Evolutionary conservation across 129 eudicot genomes (phyloP).

Genomic region (Lactuca sativa): DNA sequence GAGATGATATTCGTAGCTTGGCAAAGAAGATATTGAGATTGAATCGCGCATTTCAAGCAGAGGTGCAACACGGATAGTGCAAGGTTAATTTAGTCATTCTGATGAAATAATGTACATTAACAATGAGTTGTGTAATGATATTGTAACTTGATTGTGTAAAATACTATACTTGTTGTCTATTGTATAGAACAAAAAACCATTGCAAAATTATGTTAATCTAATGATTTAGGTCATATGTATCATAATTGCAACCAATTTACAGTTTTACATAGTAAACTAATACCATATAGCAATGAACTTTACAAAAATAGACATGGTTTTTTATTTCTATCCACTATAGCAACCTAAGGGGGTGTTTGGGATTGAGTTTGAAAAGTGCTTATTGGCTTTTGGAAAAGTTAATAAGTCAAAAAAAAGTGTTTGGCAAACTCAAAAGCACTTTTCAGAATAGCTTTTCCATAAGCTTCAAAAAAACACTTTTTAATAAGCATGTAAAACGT

Average conservation of each 20-base stretch:
- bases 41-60: conserved; percentile 57
- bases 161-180: conserved; percentile 9
- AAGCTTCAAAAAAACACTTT: no score
- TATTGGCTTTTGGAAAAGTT: no score
- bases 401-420: no score
- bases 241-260: no score
- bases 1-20: conserved; percentile 91
- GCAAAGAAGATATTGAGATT: conserved; percentile 76
- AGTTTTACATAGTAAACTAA: no score
- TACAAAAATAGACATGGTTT: background rate
- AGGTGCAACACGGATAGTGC: conserved; percentile 34
- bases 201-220: background rate
- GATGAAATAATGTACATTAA: conserved; percentile 3
- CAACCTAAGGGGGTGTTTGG: background rate
- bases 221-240: no score
- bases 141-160: conserved; percentile 9
- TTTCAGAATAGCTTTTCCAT: no score
- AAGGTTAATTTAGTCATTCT: conserved; percentile 14
- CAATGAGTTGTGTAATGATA: conserved; percentile 19
- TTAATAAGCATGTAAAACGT: no score
- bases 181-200: conserved; percentile 11
- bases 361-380: no score
- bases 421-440: no score
- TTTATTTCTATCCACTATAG: background rate
- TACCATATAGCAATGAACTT: background rate